Evolutionary conservation across 305 asterid species (phyloP).

Genomic region (Fraxinus greggii): DNA sequence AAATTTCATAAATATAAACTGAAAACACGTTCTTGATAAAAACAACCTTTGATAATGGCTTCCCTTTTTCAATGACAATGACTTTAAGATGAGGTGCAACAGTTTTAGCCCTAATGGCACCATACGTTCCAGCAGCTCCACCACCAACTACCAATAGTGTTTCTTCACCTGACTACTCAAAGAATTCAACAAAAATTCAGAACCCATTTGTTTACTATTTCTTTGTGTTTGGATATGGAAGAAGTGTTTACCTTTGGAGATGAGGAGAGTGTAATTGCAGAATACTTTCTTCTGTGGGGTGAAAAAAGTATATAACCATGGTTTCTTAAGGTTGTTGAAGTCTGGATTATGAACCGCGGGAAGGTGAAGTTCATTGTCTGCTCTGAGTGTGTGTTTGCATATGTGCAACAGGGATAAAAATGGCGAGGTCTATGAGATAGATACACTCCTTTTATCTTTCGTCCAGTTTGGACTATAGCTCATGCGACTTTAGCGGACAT

Average conservation of each 20-base stretch:
- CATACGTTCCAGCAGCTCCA: constrained; percentile 94
- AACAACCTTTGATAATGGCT: constrained; percentile 77
- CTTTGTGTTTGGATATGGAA: neutral
- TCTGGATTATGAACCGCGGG: constrained; percentile 46
- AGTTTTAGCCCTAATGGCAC: constrained; percentile 89
- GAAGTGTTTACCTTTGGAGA: constrained; percentile 41
- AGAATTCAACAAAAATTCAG: constrained; percentile 1
- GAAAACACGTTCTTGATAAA: neutral
- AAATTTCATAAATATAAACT: neutral
- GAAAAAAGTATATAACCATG: constrained; percentile 27
- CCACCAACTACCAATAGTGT: constrained; percentile 79
- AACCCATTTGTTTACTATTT: neutral
- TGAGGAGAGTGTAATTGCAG: constrained; percentile 39
- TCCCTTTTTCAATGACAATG: constrained; percentile 74
- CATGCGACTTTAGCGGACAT: neutral
- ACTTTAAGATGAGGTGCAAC: constrained; percentile 74
- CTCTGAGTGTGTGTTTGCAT: neutral
- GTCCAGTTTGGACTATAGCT: neutral
- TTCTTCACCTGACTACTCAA: constrained; percentile 54
- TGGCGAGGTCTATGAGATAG: neutral
- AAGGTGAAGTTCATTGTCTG: constrained; percentile 35
- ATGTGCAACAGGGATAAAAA: neutral
- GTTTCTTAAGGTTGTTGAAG: constrained; percentile 24
- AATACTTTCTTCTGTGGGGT: constrained; percentile 36
- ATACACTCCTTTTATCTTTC: neutral